phyloP scores from a whole-genome alignment of 169 alveolate genomes.

The Cryptosporidium felis region DNA sequence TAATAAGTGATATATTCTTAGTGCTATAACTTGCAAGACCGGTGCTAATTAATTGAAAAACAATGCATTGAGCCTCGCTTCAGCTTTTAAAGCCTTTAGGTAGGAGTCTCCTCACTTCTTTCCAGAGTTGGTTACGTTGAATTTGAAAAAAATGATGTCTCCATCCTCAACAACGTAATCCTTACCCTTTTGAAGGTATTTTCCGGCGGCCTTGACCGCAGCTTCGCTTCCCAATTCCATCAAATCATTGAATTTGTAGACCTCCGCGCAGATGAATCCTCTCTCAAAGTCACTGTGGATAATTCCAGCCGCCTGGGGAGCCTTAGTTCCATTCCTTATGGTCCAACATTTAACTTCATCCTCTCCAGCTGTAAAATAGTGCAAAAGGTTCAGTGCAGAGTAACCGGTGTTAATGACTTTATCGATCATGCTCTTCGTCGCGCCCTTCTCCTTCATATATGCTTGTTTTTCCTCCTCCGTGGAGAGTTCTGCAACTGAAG shows the following conservation, averaged over 20 bases:
- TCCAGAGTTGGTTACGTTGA: conserved; percentile 93
- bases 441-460: conserved; percentile 83
- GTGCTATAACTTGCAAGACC: too few species aligned
- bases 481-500: conserved; percentile 85
- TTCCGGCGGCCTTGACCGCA: conserved; percentile 93
- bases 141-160: conserved; percentile 96
- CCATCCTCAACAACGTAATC: conserved; percentile 97
- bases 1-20: too few species aligned
- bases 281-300: conserved; percentile 96
- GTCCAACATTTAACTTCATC: conserved; percentile 99
- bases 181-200: conserved; percentile 92
- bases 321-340: conserved; percentile 92
- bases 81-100: neutral
- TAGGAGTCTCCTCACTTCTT: conserved; percentile 85
- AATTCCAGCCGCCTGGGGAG: conserved; percentile 79
- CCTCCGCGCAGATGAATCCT: conserved; percentile 99
- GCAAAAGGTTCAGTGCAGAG: conserved; percentile 91
- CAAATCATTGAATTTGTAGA: conserved; percentile 88
- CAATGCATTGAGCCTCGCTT: neutral
- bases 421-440: conserved; percentile 88
- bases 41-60: too few species aligned
- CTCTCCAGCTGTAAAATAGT: conserved; percentile 99
- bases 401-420: conserved; percentile 97
- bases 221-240: conserved; percentile 86
- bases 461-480: conserved; percentile 85